A percentile compares a stretch with the other conserved stretches of the same genome.
Evolutionary conservation across 805 yeast genomes (phyloP).

Genomic region (Nakazawaea holstii): DNA sequence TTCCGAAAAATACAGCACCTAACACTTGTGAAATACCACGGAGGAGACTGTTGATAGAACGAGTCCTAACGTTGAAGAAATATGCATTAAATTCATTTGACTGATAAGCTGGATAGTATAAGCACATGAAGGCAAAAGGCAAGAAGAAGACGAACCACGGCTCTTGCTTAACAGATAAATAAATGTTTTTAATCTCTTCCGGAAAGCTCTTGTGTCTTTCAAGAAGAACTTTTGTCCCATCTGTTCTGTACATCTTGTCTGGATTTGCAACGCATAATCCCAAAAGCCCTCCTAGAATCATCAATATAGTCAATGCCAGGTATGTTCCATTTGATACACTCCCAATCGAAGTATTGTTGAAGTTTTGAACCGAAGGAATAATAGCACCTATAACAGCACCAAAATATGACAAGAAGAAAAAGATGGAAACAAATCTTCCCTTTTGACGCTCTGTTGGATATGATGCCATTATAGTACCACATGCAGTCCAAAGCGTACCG

Average conservation of each 20-base stretch:
- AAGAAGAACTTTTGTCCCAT: constrained; percentile 1
- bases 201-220: neutral
- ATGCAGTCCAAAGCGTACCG: constrained; percentile 8
- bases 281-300: constrained; percentile 1
- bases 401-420: constrained; percentile 6
- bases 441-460: constrained; percentile 5
- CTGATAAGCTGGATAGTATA: constrained; percentile 9
- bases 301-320: constrained; percentile 6
- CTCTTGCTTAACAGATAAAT: neutral
- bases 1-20: constrained; percentile 8
- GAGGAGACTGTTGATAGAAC: constrained; percentile 7
- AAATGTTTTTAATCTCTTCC: neutral
- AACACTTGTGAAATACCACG: constrained; percentile 7
- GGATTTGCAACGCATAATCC: constrained; percentile 7
- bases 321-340: constrained; percentile 8
- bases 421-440: constrained; percentile 9
- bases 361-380: constrained; percentile 6
- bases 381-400: constrained; percentile 9
- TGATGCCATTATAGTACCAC: constrained; percentile 6
- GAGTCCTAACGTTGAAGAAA: constrained; percentile 9
- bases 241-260: constrained; percentile 1
- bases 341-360: constrained; percentile 1
- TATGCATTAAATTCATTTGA: constrained; percentile 7
- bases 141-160: constrained; percentile 7
- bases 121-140: constrained; percentile 9